phyloP scores from a whole-genome alignment of 371 early-diverging fungal species.

The Smittium culicis region DNA sequence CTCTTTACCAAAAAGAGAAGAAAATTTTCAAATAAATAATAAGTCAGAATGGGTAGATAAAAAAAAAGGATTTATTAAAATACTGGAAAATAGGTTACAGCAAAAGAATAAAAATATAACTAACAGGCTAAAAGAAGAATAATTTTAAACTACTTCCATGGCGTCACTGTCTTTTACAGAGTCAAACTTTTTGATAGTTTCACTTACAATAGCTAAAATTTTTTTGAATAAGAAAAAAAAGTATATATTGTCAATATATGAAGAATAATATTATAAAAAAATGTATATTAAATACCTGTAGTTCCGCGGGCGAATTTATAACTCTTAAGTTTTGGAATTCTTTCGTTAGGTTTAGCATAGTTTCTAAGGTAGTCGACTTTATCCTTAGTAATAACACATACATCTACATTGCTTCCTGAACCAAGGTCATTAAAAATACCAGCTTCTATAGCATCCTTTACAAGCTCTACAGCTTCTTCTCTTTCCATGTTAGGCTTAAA shows the following conservation, averaged over 20 bases:
- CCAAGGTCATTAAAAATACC: slow-evolving; percentile 99
- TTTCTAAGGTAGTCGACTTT: slow-evolving; percentile 73
- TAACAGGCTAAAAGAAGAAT: too few relatives aligned
- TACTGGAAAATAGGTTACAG: too few relatives aligned
- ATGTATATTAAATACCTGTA: slow-evolving; percentile 26
- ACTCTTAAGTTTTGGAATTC: slow-evolving; percentile 67
- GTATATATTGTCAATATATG: slow-evolving; percentile 51
- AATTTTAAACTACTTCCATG: too few relatives aligned
- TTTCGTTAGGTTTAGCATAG: slow-evolving; percentile 77
- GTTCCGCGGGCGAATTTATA: slow-evolving; percentile 45
- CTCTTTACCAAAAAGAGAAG: too few relatives aligned
- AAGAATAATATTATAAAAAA: too few relatives aligned
- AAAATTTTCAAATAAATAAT: too few relatives aligned
- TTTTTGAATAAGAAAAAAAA: slow-evolving; percentile 41
- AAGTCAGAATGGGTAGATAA: too few relatives aligned
- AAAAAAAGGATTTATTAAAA: too few relatives aligned
- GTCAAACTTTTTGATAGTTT: too few relatives aligned
- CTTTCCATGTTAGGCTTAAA: slow-evolving; percentile 81
- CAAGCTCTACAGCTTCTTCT: slow-evolving; percentile 87
- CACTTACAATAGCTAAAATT: too few relatives aligned
- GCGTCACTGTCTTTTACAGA: too few relatives aligned
- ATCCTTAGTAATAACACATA: slow-evolving; percentile 78
- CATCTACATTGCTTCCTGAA: slow-evolving; percentile 98
- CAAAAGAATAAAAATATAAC: too few relatives aligned
- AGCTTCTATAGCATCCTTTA: slow-evolving; percentile 89